Conservation (phyloP, 2,329 filamentous ascomycete genomes). For the Hypoxylon sp. region DNA sequence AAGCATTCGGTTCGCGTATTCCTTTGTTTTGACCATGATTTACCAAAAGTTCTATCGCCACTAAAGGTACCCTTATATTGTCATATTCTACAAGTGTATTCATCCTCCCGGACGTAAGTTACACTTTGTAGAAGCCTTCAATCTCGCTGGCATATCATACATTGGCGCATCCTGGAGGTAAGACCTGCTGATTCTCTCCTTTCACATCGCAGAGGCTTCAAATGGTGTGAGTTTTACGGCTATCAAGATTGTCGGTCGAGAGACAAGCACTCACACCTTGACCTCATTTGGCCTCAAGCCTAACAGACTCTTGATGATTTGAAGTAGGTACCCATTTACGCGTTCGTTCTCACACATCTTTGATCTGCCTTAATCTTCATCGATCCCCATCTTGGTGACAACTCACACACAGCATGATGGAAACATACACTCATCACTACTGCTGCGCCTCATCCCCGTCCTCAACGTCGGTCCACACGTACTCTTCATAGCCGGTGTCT, state of each 20-base stretch:
- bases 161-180: not conserved
- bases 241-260: not conserved
- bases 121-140: not conserved
- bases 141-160: not conserved
- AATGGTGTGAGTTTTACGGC: not conserved
- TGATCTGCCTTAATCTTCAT: not conserved
- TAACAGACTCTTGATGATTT: not conserved
- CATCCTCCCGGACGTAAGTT: not conserved
- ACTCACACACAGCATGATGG: not conserved
- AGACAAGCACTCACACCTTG: not conserved
- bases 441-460: not conserved
- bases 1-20: slow-evolving; percentile 37
- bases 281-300: not conserved
- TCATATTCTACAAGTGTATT: not conserved
- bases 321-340: not conserved
- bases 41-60: not conserved
- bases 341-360: not conserved
- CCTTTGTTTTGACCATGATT: slow-evolving; percentile 12
- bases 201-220: not conserved
- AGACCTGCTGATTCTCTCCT: not conserved
- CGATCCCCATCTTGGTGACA: not conserved
- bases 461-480: slow-evolving; percentile 6
- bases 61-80: slow-evolving; percentile 1
- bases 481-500: not conserved
- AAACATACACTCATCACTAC: not conserved